Evolutionary conservation across 176 grass and related monocot species (phyloP), one percentile per base, ranked within the genome.

Genomic region (Oryza nivara): DNA sequence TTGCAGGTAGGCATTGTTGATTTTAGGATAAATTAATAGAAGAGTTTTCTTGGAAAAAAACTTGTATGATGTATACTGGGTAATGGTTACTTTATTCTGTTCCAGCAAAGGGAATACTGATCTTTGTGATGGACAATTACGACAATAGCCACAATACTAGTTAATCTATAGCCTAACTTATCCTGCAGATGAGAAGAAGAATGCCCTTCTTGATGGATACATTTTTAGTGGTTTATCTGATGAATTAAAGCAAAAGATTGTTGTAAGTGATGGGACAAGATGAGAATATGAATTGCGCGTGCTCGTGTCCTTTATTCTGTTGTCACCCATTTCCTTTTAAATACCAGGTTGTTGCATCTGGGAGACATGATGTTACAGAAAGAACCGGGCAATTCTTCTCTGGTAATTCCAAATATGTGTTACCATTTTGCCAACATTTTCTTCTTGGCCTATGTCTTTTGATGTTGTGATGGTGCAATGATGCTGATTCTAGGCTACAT

Each of bases 281-380:
- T 68, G 72, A 72, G 65, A 73, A 47, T 81, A 5, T 60, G 49
- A 74, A 69, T 15, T 80, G 30, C 30, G 65, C 61, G 34, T 72
- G 32, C 61, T 49, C 65, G 1, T 46, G 84, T 78, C 47, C 38
- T 2, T 83, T 77, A 51, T 85, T 48, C 52, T 81, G 47, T 83
- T 88, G 54, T 65, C 56, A 64, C 16, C 34, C 75, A 63, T 66
- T 74, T 56, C 32, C 72, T 67, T 79, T 44, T 80, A 47, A 81
- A 76, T 83, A 28, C 63, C 73, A 98, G 92, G 77, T 95, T 82
- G 72, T 98, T 85, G 89, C 95, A 87, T 98, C 92, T 47, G 95
- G 95, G 77, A 83, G 88, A 65, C 79, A 90, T 75, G 81, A 79
- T 68, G 60, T 73, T 80, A 69, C 87, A 78, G 85, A 88, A 86